These are phyloP conservation scores for Aphanomyces cochlioides DNA, from an alignment of 352 stramenopile species.

Conservation along the genomic window DNA sequence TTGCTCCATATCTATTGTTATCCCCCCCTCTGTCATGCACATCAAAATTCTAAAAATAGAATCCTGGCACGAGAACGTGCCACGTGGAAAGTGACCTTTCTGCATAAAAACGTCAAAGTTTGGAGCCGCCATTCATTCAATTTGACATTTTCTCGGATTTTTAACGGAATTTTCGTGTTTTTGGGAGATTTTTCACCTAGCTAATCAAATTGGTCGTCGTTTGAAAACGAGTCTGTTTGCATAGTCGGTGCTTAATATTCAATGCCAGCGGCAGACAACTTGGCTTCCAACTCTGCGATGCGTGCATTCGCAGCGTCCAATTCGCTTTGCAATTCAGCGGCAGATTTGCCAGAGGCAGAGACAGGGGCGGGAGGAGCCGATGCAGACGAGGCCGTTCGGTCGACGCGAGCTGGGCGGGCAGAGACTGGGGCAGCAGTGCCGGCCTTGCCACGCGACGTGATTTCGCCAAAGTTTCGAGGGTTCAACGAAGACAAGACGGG, in stretches of 20 bases:
- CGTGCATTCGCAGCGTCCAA: conserved; percentile 74
- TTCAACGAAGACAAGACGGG: conserved; percentile 92
- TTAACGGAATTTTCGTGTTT: no score
- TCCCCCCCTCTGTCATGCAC: no score
- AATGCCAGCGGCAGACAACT: conserved; percentile 72
- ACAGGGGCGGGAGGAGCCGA: not conserved
- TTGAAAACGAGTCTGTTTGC: no score
- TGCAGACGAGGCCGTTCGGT: conserved; percentile 29
- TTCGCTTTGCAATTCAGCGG: conserved; percentile 64
- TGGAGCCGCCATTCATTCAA: no score
- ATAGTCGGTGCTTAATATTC: conserved; percentile 52
- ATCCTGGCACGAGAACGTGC: no score
- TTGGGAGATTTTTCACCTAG: no score
- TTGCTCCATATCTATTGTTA: no score
- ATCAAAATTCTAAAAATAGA: no score
- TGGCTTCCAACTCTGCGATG: conserved; percentile 80
- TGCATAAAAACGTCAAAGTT: no score
- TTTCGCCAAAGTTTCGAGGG: conserved; percentile 81
- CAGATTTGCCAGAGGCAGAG: conserved; percentile 14
- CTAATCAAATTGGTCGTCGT: no score
- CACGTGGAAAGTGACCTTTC: no score
- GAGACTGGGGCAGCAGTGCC: conserved; percentile 31
- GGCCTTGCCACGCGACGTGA: conserved; percentile 80
- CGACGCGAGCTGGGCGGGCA: conserved; percentile 46
- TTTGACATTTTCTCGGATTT: no score